A percentile compares a stretch with the other conserved stretches of the same genome.
phyloP scores from a whole-genome alignment of 2,329 filamentous ascomycete genomes.

The Raffaelea arxii region DNA sequence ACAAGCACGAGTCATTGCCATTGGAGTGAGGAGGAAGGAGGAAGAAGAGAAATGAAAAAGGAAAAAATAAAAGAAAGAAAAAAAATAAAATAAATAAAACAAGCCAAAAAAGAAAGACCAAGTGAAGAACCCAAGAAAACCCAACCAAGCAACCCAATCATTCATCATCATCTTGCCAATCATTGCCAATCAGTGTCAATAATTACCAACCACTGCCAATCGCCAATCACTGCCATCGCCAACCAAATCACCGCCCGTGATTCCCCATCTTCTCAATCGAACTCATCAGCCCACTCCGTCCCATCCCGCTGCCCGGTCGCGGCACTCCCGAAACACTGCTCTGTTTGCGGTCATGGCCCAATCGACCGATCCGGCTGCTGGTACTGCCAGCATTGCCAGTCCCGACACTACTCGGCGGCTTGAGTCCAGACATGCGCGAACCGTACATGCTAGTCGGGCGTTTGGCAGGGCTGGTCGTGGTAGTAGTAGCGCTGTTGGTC shows the following conservation, averaged over 20 bases:
- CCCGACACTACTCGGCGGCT: slow-evolving; percentile 41
- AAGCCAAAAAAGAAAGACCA: background rate
- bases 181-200: no score
- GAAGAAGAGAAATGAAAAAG: background rate
- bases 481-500: slow-evolving; percentile 4
- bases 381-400: background rate
- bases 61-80: background rate
- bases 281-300: slow-evolving; percentile 59
- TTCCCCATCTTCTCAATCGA: slow-evolving; percentile 84
- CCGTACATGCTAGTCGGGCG: slow-evolving; percentile 14
- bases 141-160: no score
- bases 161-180: slow-evolving; percentile 1
- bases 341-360: slow-evolving; percentile 34
- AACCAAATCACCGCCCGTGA: slow-evolving; percentile 39
- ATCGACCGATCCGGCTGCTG: slow-evolving; percentile 36
- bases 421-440: slow-evolving; percentile 38
- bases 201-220: no score
- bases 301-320: slow-evolving; percentile 38
- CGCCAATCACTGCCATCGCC: no score
- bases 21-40: slow-evolving; percentile 18
- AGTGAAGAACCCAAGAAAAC: background rate
- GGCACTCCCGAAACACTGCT: slow-evolving; percentile 31
- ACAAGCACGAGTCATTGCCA: slow-evolving; percentile 48
- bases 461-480: slow-evolving; percentile 9
- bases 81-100: background rate